A percentile compares a stretch with the other conserved stretches of the same genome.
Conservation (phyloP, 306 rosid species). For the Pyrus betulifolia region DNA sequence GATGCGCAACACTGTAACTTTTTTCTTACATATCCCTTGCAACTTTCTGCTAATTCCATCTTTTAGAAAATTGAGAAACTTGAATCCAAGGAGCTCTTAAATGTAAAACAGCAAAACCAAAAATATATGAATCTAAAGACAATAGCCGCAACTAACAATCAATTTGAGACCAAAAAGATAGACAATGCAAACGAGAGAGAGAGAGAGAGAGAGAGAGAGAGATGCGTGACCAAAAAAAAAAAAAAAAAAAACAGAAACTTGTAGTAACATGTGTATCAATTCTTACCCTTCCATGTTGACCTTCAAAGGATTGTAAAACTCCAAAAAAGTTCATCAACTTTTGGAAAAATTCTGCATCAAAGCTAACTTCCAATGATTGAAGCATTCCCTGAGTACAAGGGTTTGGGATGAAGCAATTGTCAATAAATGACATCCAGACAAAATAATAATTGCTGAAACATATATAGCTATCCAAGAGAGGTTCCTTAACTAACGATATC, state of each 20-base stretch:
- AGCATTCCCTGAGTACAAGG: slow-evolving; percentile 52
- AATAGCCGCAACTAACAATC: neutral
- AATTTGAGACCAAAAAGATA: neutral
- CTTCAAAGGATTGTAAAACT: slow-evolving; percentile 47
- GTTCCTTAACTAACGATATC: slow-evolving; percentile 7
- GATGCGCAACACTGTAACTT: too few species aligned
- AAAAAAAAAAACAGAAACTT: neutral
- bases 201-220: neutral
- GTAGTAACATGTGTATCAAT: neutral
- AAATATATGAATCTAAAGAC: neutral
- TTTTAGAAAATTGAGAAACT: neutral
- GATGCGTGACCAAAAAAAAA: too few species aligned
- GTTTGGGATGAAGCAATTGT: slow-evolving; percentile 1
- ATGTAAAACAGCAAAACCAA: neutral
- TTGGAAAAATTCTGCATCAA: slow-evolving; percentile 39
- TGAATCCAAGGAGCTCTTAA: neutral
- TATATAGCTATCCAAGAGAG: slow-evolving; percentile 11
- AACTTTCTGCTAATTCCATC: neutral
- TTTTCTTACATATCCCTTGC: neutral
- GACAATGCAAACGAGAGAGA: neutral
- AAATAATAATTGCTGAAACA: neutral
- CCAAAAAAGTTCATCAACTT: slow-evolving; percentile 44
- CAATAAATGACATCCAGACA: neutral
- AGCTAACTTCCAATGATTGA: slow-evolving; percentile 56
- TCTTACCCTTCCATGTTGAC: slow-evolving; percentile 74